Conservation (phyloP, 345 rosid genomes). For the Syzygium oleosum region DNA sequence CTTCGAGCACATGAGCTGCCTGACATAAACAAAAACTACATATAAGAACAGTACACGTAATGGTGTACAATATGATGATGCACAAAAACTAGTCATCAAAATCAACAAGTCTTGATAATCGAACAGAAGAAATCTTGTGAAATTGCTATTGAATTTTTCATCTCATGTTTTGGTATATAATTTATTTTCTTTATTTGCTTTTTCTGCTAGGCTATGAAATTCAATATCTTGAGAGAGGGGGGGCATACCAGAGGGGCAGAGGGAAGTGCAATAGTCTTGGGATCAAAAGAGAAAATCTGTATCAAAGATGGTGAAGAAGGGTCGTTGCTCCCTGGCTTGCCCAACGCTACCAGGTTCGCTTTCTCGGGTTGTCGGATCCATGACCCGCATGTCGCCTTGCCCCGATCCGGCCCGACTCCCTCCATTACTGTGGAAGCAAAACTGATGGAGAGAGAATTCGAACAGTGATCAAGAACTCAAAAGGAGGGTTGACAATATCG, state of each 20-base stretch:
- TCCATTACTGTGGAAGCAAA: not conserved
- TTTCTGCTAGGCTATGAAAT: no score
- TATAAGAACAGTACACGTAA: not conserved
- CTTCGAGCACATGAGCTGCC: conserved; percentile 58
- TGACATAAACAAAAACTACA: not conserved
- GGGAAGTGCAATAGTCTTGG: conserved; percentile 44
- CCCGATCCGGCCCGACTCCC: not conserved
- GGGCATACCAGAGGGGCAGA: conserved; percentile 50
- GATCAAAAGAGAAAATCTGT: conserved; percentile 74
- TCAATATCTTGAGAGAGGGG: no score
- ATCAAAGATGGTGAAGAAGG: conserved; percentile 41
- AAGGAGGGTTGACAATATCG: not conserved
- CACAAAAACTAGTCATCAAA: not conserved
- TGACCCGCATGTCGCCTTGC: conserved; percentile 58
- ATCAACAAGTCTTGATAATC: not conserved
- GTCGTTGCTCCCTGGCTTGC: conserved; percentile 35
- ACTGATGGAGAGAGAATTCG: not conserved
- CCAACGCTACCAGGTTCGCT: conserved; percentile 50
- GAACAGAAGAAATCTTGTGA: not conserved
- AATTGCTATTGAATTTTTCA: not conserved
- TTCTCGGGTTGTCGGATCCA: conserved; percentile 88
- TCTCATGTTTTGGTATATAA: not conserved
- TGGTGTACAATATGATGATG: not conserved
- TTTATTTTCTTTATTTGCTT: no score
- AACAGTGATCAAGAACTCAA: not conserved